Percentiles rank a stretch among this genome's conserved stretches.
phyloP scores from a whole-genome alignment of 345 rosid species.

The Syzygium aqueum region DNA sequence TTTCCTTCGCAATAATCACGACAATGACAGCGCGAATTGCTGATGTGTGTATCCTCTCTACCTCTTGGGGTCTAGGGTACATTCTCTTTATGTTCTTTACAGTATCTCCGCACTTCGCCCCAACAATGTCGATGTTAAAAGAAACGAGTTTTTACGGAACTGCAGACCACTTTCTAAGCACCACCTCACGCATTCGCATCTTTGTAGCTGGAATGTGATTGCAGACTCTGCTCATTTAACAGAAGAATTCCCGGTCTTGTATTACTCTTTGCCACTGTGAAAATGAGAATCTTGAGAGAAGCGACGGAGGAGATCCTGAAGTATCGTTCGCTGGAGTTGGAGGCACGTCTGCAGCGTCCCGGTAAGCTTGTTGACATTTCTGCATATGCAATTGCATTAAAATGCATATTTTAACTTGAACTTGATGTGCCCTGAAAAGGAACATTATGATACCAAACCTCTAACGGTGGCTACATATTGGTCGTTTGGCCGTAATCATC shows the following conservation, averaged over 20 bases:
- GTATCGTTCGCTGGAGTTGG: slow-evolving; percentile 46
- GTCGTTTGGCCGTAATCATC: background rate
- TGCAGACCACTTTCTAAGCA: background rate
- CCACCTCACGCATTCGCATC: background rate
- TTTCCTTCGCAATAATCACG: background rate
- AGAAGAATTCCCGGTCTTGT: background rate
- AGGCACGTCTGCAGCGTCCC: slow-evolving; percentile 31
- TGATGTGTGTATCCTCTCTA: background rate
- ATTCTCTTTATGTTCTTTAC: background rate
- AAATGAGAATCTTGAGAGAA: slow-evolving; percentile 92
- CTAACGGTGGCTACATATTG: background rate
- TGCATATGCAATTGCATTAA: slow-evolving; percentile 38
- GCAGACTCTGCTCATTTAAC: background rate
- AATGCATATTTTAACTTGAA: background rate
- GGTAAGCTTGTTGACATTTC: slow-evolving; percentile 87
- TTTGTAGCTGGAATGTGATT: background rate
- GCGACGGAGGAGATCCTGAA: slow-evolving; percentile 52
- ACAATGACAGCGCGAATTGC: background rate
- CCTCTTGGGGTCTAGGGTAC: background rate
- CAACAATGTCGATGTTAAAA: background rate
- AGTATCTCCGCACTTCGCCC: background rate
- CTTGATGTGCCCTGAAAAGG: background rate
- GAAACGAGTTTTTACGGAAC: background rate
- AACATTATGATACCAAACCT: background rate
- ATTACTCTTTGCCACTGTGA: slow-evolving; percentile 19